Evolutionary conservation across 257 asterid species (phyloP).

Genomic region (Solanum pimpinellifolium): DNA sequence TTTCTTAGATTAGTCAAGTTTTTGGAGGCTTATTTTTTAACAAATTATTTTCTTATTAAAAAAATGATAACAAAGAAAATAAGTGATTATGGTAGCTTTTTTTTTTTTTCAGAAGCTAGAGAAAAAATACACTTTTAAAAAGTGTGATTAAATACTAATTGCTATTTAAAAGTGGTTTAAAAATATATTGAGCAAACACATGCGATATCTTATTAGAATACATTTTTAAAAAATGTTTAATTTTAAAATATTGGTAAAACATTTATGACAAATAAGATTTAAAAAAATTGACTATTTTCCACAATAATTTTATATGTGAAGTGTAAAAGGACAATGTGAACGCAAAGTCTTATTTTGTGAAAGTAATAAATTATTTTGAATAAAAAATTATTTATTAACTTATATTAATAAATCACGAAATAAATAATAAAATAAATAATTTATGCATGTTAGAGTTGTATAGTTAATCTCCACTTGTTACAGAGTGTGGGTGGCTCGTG

Average conservation of each 20-base stretch:
- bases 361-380: background rate
- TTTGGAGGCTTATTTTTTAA: background rate
- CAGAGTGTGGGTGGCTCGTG: background rate
- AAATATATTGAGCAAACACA: background rate
- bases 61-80: background rate
- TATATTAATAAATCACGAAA: background rate
- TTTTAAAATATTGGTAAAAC: background rate
- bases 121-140: background rate
- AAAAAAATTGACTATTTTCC: background rate
- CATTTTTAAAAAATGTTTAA: background rate
- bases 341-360: background rate
- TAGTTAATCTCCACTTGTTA: background rate
- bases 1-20: too few species aligned
- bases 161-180: background rate
- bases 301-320: rapidly evolving
- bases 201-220: too few species aligned
- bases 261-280: background rate
- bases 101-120: background rate
- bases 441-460: background rate
- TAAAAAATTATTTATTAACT: background rate
- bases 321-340: background rate
- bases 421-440: background rate
- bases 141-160: background rate
- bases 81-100: background rate
- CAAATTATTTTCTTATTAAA: background rate